Conservation (phyloP, 805 yeast genomes). For the Nakazawaea pomicola region DNA sequence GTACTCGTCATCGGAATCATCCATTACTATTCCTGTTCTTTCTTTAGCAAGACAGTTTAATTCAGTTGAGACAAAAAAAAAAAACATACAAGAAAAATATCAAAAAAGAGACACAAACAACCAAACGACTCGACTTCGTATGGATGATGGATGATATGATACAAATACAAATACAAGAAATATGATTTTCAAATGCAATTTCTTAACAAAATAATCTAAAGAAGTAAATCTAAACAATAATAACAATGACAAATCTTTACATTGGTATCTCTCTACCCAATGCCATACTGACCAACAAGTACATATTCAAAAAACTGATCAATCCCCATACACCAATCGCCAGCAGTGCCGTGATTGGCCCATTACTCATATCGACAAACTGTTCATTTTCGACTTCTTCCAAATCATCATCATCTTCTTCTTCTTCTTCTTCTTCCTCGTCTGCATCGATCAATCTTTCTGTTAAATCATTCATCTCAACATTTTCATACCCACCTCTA, state of each 20-base stretch:
- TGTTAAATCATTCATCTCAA: constrained; percentile 7
- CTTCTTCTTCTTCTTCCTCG: constrained; percentile 5
- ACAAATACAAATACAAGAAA: too few relatives aligned
- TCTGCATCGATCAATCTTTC: constrained; percentile 7
- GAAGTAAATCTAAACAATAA: not conserved
- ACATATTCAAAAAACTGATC: constrained; percentile 66
- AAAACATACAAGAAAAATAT: not conserved
- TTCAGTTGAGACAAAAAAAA: constrained; percentile 21
- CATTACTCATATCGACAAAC: constrained; percentile 56
- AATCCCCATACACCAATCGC: constrained; percentile 65
- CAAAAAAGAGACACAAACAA: too few relatives aligned
- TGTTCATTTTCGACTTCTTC: constrained; percentile 17
- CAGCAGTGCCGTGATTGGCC: constrained; percentile 46
- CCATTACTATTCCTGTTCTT: constrained; percentile 15
- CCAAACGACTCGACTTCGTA: too few relatives aligned
- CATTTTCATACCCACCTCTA: constrained; percentile 8
- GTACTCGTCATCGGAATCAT: constrained; percentile 35
- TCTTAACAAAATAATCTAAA: too few relatives aligned
- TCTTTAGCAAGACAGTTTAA: constrained; percentile 10
- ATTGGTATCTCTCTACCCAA: constrained; percentile 12
- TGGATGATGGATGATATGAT: too few relatives aligned
- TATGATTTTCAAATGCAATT: too few relatives aligned
- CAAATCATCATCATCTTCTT: constrained; percentile 3
- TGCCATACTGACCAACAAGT: constrained; percentile 22
- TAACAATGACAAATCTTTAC: not conserved